Percentiles rank a stretch among this genome's conserved stretches.
Evolutionary conservation across 1,139 yeast species (phyloP).

Genomic region (Diutina scorzettiae): DNA sequence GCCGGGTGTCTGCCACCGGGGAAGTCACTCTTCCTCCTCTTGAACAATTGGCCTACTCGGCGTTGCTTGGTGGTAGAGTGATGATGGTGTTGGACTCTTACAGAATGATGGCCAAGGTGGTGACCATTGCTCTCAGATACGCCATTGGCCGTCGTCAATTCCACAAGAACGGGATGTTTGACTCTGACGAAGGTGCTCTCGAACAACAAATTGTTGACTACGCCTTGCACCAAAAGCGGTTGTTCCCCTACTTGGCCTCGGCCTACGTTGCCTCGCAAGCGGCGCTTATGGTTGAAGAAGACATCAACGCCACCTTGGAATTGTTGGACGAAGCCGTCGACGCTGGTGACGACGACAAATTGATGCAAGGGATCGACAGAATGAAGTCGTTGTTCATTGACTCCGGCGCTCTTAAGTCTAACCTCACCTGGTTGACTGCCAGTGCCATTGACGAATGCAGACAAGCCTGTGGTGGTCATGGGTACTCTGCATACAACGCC

Average conservation of each 20-base stretch:
- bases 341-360: slow-evolving; percentile 28
- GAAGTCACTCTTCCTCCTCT: slow-evolving; percentile 64
- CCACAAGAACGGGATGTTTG: slow-evolving; percentile 8
- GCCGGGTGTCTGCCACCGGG: slow-evolving; percentile 61
- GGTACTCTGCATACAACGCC: slow-evolving; percentile 82
- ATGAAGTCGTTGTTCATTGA: slow-evolving; percentile 74
- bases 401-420: slow-evolving; percentile 82
- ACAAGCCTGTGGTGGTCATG: slow-evolving; percentile 97
- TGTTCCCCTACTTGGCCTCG: slow-evolving; percentile 69
- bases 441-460: slow-evolving; percentile 76
- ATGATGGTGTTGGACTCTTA: slow-evolving; percentile 79
- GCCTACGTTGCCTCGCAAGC: slow-evolving; percentile 71
- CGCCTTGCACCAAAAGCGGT: slow-evolving; percentile 77
- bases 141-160: slow-evolving; percentile 88
- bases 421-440: slow-evolving; percentile 79
- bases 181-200: slow-evolving; percentile 8
- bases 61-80: slow-evolving; percentile 81
- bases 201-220: slow-evolving; percentile 70
- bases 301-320: slow-evolving; percentile 35
- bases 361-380: slow-evolving; percentile 41
- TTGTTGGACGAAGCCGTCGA: slow-evolving; percentile 45
- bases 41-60: slow-evolving; percentile 80
- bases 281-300: slow-evolving; percentile 25
- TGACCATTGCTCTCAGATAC: slow-evolving; percentile 78
- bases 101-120: slow-evolving; percentile 66